phyloP scores from a whole-genome alignment of 768 basidiomycete genomes.

The Mycena galericulata region DNA sequence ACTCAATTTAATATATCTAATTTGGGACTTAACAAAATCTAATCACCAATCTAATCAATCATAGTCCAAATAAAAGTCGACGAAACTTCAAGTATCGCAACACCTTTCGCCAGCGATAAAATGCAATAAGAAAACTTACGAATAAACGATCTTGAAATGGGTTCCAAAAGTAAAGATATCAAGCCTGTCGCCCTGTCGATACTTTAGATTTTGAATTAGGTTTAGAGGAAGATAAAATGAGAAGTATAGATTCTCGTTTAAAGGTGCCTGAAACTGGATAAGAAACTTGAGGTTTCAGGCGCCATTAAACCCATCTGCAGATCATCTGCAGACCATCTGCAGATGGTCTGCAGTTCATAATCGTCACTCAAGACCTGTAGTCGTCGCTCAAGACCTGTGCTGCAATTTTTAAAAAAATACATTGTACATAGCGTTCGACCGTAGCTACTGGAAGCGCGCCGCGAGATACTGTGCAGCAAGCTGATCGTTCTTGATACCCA shows the following conservation, averaged over 20 bases:
- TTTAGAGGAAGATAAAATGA: background rate
- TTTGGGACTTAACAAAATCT: background rate
- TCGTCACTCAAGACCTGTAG: too few relatives aligned
- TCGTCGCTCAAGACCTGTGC: too few relatives aligned
- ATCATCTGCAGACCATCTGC: constrained; percentile 16
- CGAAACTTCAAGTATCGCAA: background rate
- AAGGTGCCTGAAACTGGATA: background rate
- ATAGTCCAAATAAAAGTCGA: background rate
- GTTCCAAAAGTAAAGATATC: background rate
- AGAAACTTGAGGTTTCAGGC: background rate
- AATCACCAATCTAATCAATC: background rate
- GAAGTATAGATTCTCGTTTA: background rate
- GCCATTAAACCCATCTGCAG: background rate
- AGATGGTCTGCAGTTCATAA: background rate
- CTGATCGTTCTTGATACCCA: constrained; percentile 5
- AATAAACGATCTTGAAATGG: background rate
- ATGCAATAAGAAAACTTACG: background rate
- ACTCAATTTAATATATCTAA: background rate
- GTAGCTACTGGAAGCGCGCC: constrained; percentile 1
- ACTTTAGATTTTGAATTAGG: background rate
- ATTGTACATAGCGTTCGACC: background rate
- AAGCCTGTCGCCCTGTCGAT: background rate
- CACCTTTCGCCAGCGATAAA: background rate
- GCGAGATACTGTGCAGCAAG: constrained; percentile 19
- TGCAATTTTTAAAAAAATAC: too few relatives aligned